phyloP scores from a whole-genome alignment of 78 protist genomes.

The Dictyostelium brefeldianum region DNA sequence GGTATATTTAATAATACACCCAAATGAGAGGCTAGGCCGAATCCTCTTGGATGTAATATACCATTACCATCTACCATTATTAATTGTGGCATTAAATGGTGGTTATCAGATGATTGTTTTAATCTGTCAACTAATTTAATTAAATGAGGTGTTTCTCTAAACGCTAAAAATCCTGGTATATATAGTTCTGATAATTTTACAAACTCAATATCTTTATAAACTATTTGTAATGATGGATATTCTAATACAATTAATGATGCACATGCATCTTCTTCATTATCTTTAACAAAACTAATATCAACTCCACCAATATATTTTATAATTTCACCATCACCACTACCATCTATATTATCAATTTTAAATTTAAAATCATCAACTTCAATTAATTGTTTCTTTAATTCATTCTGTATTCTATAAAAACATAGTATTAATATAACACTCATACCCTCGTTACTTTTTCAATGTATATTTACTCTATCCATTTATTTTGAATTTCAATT shows the following conservation, averaged over 20 bases:
- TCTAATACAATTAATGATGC: constrained; percentile 62
- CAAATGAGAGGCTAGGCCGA: constrained; percentile 84
- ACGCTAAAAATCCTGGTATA: constrained; percentile 86
- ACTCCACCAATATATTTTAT: constrained; percentile 75
- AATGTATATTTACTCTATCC: background rate
- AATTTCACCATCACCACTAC: background rate
- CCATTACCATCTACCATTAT: constrained; percentile 86
- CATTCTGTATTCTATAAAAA: constrained; percentile 74
- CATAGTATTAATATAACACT: no score
- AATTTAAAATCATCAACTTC: constrained; percentile 26
- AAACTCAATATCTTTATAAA: constrained; percentile 40
- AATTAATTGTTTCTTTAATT: constrained; percentile 17
- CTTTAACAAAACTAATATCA: constrained; percentile 81
- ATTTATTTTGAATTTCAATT: background rate
- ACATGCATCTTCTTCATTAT: constrained; percentile 82
- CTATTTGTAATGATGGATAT: constrained; percentile 61
- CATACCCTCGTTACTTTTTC: no score
- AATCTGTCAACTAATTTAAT: constrained; percentile 29
- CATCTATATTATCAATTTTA: background rate
- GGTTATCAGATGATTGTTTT: background rate
- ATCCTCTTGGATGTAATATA: constrained; percentile 71
- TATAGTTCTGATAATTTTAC: constrained; percentile 64
- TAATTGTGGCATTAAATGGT: constrained; percentile 76
- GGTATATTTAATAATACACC: constrained; percentile 75
- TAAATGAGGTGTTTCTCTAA: constrained; percentile 65